Percentiles rank a stretch among this genome's conserved stretches.
These are phyloP conservation scores for Chenopodium album DNA, from an alignment of 148 eudicot genomes.

Conservation along the genomic window DNA sequence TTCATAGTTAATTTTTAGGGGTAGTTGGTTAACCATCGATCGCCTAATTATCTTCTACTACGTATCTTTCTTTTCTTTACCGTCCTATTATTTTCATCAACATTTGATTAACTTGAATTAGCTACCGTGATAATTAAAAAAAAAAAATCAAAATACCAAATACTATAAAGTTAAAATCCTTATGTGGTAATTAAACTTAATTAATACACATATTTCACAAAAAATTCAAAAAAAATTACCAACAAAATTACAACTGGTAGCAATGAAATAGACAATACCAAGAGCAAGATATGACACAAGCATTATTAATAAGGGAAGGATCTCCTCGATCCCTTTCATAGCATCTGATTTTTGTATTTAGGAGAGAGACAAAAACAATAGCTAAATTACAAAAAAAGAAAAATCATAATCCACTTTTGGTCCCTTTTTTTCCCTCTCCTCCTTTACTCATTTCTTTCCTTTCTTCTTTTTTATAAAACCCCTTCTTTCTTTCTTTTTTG, in stretches of 20 bases:
- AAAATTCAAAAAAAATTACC: not conserved
- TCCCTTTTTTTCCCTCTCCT: not conserved
- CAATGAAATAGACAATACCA: conserved; percentile 13
- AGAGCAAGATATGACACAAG: conserved; percentile 15
- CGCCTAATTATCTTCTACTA: too few relatives aligned
- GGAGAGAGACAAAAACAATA: conserved; percentile 23
- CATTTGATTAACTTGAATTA: too few relatives aligned
- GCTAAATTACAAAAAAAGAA: conserved; percentile 8
- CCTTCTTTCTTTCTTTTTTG: not conserved
- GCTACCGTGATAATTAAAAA: too few relatives aligned
- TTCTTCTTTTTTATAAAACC: conserved; percentile 23
- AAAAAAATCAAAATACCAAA: too few relatives aligned
- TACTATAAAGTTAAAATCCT: too few relatives aligned
- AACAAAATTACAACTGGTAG: not conserved
- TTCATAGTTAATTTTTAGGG: too few relatives aligned
- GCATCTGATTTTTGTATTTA: conserved; percentile 26
- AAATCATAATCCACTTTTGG: conserved; percentile 12
- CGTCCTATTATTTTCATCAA: too few relatives aligned
- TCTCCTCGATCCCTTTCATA: conserved; percentile 25
- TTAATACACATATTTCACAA: too few relatives aligned
- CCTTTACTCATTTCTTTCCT: not conserved
- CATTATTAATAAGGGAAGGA: conserved; percentile 18
- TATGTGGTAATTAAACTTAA: too few relatives aligned
- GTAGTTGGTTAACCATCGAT: too few relatives aligned
- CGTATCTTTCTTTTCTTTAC: too few relatives aligned